Evolutionary conservation across 352 stramenopile species (phyloP).

Genomic region (Phytopythium helicoides): DNA sequence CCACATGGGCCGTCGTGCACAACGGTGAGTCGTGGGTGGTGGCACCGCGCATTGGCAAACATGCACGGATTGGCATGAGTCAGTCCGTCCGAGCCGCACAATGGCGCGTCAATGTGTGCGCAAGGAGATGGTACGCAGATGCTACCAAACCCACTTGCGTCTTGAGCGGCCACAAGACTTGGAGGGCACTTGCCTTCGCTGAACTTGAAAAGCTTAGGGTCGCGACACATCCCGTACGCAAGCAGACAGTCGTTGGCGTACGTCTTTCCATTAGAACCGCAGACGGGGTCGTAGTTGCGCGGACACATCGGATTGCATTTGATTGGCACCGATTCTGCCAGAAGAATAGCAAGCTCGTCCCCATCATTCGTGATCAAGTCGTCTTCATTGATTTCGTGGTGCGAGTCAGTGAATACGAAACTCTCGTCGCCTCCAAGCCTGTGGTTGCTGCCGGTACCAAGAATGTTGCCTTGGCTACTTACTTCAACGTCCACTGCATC

Average conservation of each 20-base stretch:
- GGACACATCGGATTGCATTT: slow-evolving; percentile 54
- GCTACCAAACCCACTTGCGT: slow-evolving; percentile 5
- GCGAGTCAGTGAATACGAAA: neutral
- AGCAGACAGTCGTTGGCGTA: slow-evolving; percentile 66
- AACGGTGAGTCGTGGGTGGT: slow-evolving; percentile 26
- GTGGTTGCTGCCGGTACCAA: neutral
- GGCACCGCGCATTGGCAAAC: slow-evolving; percentile 27
- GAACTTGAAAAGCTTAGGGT: slow-evolving; percentile 29
- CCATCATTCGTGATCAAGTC: neutral
- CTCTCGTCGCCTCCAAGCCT: neutral
- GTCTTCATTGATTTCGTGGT: neutral
- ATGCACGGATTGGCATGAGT: slow-evolving; percentile 42
- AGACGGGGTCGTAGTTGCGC: slow-evolving; percentile 45
- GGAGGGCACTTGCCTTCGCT: slow-evolving; percentile 37
- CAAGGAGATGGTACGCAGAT: slow-evolving; percentile 43
- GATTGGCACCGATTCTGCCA: slow-evolving; percentile 4
- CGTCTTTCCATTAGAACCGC: slow-evolving; percentile 57
- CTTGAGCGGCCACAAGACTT: slow-evolving; percentile 17
- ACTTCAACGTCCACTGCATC: too few species aligned
- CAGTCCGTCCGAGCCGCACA: slow-evolving; percentile 41
- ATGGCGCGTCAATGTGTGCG: slow-evolving; percentile 21
- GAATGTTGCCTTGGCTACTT: too few species aligned
- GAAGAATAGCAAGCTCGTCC: slow-evolving; percentile 2
- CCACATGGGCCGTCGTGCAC: slow-evolving; percentile 47
- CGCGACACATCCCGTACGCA: slow-evolving; percentile 40